Evolutionary conservation across 805 yeast genomes (phyloP), one percentile per base, ranked within the genome.

Genomic region (Spathaspora hagerdaliae): DNA sequence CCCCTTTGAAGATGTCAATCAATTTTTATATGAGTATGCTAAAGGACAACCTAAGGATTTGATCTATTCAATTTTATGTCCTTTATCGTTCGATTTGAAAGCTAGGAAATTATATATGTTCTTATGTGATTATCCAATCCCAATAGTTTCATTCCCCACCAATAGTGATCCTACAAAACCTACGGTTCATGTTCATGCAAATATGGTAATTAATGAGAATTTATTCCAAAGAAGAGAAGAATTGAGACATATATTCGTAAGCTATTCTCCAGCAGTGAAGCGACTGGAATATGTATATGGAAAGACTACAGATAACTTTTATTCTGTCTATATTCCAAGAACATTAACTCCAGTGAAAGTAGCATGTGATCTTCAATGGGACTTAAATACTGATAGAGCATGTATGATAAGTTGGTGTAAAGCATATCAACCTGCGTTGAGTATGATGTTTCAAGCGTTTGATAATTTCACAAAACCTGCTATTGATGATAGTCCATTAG

Each of bases 301-400:
- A 4, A 61, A 57, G 7, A 53, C 39, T 15, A 49, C 40, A 26
- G 81, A 79, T 52, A 77, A 74, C 35, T 72, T 83, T 44, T 83
- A 81, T 59, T 81, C 84, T 0, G 73, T 75, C 2, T 74, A 72
- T 50, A 71, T 82, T 11, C 74, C 83, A 0, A 72, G 89, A 53
- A 83, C 89, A 0, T 66, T 83, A 59, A 80, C 85, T 2, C 80
- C 85, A 0, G 74, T 83, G 15, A 83, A 83, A 51, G 66, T 78
- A 34, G 74, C 72, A 59, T 63, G 78, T 29, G 79, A 82, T 51
- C 53, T 81, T 46, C 61, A 67, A 11, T 73, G 81, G 24, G 51
- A 62, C 7, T 71, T 82, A 10, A 60, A 60, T 26, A 74, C 85
- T 0, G 58, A 63, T 1, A 57, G 68, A 14, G 74, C 83, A 2